A percentile compares a stretch with the other conserved stretches of the same genome.
Conservation (phyloP, 2,329 filamentous ascomycete species). For the Fusarium coffeatum region DNA sequence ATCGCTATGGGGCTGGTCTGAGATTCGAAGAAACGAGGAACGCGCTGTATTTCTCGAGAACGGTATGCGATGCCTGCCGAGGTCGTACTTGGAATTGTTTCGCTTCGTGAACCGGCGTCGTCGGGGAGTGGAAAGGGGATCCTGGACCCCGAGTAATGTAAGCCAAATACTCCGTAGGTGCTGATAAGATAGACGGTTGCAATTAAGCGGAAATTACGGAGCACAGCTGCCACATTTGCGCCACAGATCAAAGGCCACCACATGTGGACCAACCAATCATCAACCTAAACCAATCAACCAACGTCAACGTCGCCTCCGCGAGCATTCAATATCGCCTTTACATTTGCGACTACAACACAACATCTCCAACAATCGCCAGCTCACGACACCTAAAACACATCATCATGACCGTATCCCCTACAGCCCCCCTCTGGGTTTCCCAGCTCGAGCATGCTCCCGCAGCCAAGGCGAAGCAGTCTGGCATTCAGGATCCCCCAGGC, state of each 20-base stretch:
- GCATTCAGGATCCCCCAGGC: constrained; percentile 87
- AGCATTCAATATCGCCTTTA: constrained; percentile 12
- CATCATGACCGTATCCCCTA: constrained; percentile 51
- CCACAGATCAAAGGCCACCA: constrained; percentile 20
- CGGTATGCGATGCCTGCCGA: constrained; percentile 26
- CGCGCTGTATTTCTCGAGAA: constrained; percentile 3
- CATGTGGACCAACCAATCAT: constrained; percentile 27
- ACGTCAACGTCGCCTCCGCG: constrained; percentile 28
- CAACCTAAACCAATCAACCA: constrained; percentile 25
- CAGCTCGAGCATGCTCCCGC: constrained; percentile 79
- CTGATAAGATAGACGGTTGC: constrained; percentile 44
- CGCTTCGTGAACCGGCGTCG: constrained; percentile 40
- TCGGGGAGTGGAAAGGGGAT: constrained; percentile 46
- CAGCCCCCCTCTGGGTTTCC: constrained; percentile 79
- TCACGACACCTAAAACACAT: background rate
- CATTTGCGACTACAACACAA: constrained; percentile 16
- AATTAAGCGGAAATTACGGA: constrained; percentile 46
- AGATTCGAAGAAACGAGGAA: background rate
- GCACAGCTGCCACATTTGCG: constrained; percentile 23
- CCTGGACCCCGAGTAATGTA: constrained; percentile 43
- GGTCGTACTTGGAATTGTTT: constrained; percentile 34
- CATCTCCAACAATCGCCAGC: background rate
- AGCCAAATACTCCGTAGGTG: constrained; percentile 34
- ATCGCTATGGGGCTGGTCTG: constrained; percentile 14
- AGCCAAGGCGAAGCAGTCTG: constrained; percentile 71